A percentile compares a stretch with the other conserved stretches of the same genome.
phyloP scores from a whole-genome alignment of 208 protist genomes.

The Herpetomonas tarakana region DNA sequence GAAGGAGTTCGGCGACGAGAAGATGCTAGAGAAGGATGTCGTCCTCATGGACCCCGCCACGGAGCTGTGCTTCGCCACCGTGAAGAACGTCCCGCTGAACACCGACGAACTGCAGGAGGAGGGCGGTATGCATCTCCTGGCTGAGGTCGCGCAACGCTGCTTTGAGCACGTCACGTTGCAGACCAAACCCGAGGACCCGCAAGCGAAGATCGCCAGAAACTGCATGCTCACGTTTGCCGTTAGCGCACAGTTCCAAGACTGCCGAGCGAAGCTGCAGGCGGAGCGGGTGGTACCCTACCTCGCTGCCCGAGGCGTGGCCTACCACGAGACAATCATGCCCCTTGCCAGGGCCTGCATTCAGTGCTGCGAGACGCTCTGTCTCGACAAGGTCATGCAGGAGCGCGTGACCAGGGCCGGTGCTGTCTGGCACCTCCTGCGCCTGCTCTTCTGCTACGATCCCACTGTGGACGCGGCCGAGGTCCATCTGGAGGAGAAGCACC shows the following conservation, averaged over 20 bases:
- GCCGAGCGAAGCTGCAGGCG: slow-evolving; percentile 48
- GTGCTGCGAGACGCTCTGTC: slow-evolving; percentile 59
- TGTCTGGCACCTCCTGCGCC: slow-evolving; percentile 80
- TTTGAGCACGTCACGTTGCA: slow-evolving; percentile 63
- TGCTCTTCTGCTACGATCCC: slow-evolving; percentile 89
- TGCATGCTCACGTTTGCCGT: slow-evolving; percentile 82
- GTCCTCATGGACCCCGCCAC: slow-evolving; percentile 77
- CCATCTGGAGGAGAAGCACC: slow-evolving; percentile 58
- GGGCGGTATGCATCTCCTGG: slow-evolving; percentile 83
- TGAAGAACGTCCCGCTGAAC: slow-evolving; percentile 91
- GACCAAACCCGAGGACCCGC: slow-evolving; percentile 35
- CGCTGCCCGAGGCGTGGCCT: slow-evolving; percentile 54
- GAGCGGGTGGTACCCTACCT: slow-evolving; percentile 53
- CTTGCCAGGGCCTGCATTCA: slow-evolving; percentile 77
- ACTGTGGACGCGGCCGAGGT: slow-evolving; percentile 78
- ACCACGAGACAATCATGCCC: slow-evolving; percentile 44
- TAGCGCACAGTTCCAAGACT: slow-evolving; percentile 68
- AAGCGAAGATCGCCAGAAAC: slow-evolving; percentile 56
- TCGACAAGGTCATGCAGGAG: slow-evolving; percentile 62
- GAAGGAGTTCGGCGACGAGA: slow-evolving; percentile 52
- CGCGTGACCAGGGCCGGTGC: slow-evolving; percentile 60
- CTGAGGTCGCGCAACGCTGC: slow-evolving; percentile 59
- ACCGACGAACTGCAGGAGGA: slow-evolving; percentile 92
- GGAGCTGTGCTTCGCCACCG: slow-evolving; percentile 89
- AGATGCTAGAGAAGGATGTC: slow-evolving; percentile 68